Conservation (phyloP, 495 filamentous ascomycete species). For the Lindgomyces ingoldianus region DNA sequence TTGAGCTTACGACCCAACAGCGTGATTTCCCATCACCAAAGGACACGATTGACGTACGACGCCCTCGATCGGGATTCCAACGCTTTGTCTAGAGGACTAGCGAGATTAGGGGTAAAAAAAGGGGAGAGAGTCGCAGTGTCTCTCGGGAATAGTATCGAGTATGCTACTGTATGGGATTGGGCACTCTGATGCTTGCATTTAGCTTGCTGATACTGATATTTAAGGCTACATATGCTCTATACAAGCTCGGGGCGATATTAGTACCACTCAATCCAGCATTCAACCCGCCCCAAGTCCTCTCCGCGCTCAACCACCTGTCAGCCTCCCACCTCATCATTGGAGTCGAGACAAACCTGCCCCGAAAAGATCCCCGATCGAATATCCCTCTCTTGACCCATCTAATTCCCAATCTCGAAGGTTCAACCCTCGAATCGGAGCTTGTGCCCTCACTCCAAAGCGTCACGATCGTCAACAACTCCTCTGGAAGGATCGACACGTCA, state of each 20-base stretch:
- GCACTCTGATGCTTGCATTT: not conserved
- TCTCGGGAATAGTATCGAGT: constrained; percentile 83
- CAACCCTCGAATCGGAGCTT: constrained; percentile 59
- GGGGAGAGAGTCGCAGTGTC: constrained; percentile 85
- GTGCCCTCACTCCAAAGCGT: constrained; percentile 72
- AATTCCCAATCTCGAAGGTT: constrained; percentile 57
- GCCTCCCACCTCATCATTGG: constrained; percentile 79
- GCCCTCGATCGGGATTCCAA: constrained; percentile 75
- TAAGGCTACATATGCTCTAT: constrained; percentile 80
- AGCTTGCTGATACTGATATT: not conserved
- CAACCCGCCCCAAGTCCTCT: constrained; percentile 72
- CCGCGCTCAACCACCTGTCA: constrained; percentile 75
- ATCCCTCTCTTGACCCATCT: constrained; percentile 65
- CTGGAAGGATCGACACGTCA: constrained; percentile 55
- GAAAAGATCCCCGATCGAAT: constrained; percentile 79
- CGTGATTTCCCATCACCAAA: constrained; percentile 67
- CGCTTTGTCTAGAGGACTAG: constrained; percentile 70
- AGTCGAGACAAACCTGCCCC: constrained; percentile 80
- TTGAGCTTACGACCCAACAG: constrained; percentile 45
- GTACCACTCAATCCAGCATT: constrained; percentile 93
- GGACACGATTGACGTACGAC: constrained; percentile 67
- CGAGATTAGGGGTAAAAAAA: constrained; percentile 73
- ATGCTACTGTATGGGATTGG: constrained; percentile 60
- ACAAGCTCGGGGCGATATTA: constrained; percentile 88
- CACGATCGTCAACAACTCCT: constrained; percentile 79